Evolutionary conservation across 2,329 filamentous ascomycete genomes (phyloP).

Genomic region (Botrytis tulipae): DNA sequence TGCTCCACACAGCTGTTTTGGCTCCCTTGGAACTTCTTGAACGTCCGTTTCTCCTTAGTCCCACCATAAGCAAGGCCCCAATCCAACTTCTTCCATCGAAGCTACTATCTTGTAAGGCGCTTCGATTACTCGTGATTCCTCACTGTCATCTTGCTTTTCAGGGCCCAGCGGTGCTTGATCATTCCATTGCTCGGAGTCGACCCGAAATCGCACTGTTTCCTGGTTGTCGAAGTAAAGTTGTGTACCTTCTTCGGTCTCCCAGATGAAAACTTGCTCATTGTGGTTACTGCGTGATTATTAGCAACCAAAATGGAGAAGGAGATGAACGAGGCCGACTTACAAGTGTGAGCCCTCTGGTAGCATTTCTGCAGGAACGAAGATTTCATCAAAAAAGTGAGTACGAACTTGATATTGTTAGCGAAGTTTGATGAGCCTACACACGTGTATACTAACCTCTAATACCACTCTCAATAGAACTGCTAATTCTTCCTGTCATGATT

Average conservation of each 20-base stretch:
- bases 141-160: constrained; percentile 58
- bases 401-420: constrained; percentile 52
- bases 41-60: constrained; percentile 41
- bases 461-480: constrained; percentile 66
- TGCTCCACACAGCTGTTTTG: not conserved
- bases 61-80: constrained; percentile 66
- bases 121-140: constrained; percentile 44
- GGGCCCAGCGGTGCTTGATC: constrained; percentile 77
- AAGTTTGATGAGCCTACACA: not conserved
- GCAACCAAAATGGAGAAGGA: constrained; percentile 11
- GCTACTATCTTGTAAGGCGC: constrained; percentile 70
- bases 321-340: constrained; percentile 50
- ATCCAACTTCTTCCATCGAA: constrained; percentile 60
- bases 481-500: constrained; percentile 82
- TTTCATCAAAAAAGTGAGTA: constrained; percentile 92
- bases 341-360: constrained; percentile 75
- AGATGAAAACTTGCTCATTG: constrained; percentile 79
- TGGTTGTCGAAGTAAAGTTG: constrained; percentile 85
- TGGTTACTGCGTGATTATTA: constrained; percentile 55
- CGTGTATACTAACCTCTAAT: constrained; percentile 58
- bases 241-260: constrained; percentile 64
- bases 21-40: constrained; percentile 16
- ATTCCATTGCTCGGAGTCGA: constrained; percentile 86
- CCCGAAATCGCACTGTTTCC: constrained; percentile 82
- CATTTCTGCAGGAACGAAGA: constrained; percentile 73